These are phyloP conservation scores for Trichosporon faecale DNA, from an alignment of 1,284 basidiomycete species.

Conservation along the genomic window DNA sequence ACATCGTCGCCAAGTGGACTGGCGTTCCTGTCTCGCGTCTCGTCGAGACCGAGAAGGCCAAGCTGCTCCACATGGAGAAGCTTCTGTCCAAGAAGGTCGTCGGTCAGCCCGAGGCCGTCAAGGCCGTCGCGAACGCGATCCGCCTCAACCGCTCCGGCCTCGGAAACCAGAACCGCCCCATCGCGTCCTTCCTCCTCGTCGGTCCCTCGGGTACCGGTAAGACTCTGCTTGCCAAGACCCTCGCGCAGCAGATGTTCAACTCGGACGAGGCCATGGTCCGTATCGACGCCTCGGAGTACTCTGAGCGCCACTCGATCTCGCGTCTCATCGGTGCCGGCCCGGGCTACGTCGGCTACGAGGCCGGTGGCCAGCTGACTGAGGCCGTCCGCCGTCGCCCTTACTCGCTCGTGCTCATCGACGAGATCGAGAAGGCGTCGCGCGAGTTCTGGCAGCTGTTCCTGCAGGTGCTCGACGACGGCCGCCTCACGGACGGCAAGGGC, in stretches of 20 bases:
- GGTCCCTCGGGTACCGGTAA: slow-evolving; percentile 58
- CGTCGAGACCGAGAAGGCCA: slow-evolving; percentile 52
- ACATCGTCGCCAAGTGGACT: slow-evolving; percentile 58
- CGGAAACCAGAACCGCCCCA: slow-evolving; percentile 57
- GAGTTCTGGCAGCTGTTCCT: slow-evolving; percentile 61
- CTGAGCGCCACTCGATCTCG: slow-evolving; percentile 58
- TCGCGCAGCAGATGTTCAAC: slow-evolving; percentile 59
- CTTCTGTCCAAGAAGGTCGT: slow-evolving; percentile 55
- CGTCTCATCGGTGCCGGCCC: slow-evolving; percentile 58
- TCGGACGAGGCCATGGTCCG: slow-evolving; percentile 58
- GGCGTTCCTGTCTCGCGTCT: slow-evolving; percentile 49
- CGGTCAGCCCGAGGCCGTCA: slow-evolving; percentile 60
- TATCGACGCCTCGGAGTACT: slow-evolving; percentile 58
- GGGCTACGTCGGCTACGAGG: slow-evolving; percentile 60
- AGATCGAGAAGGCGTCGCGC: slow-evolving; percentile 57
- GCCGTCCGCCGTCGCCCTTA: slow-evolving; percentile 55
- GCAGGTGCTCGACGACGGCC: slow-evolving; percentile 60
- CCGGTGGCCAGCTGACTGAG: slow-evolving; percentile 58
- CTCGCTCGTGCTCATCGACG: slow-evolving; percentile 53
- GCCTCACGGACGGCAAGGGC: slow-evolving; percentile 55
- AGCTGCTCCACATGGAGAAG: slow-evolving; percentile 56
- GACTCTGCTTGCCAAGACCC: slow-evolving; percentile 57
- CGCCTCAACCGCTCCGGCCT: slow-evolving; percentile 60
- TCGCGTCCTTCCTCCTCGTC: slow-evolving; percentile 58
- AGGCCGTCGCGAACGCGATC: slow-evolving; percentile 59